Base-by-base conservation (phyloP, 306 rosid species). In the Spatholobus suberectus region DNA sequence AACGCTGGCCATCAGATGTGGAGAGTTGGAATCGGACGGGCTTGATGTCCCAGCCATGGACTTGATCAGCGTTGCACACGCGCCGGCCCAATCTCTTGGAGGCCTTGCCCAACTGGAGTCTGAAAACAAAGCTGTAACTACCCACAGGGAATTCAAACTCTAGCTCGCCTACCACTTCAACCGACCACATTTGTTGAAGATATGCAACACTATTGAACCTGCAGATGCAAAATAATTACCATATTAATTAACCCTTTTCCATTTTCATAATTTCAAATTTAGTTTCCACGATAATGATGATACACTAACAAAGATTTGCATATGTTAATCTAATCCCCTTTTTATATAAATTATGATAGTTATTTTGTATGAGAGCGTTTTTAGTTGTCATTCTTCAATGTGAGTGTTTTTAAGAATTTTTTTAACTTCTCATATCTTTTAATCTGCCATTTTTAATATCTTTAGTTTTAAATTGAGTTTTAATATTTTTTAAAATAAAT, bases 131-230 rank as follows among this genome's bases (percentile, higher is more conserved):
- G 80, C 90, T 82, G 82, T 93, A 91, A n/a, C 79, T 86, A 3
- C 99, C 99, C 5, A 57, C 59, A n/a, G 97, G 94, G 47, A 93
- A 90, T 84, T 89, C 96, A 4, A 93, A 89, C 77, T 92, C 97
- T 37, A 89, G 26, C 51, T 93, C 98, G 65, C 99, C 99, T 6
- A 85, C 9, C 43, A 94, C 91, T 87, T 96, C 98, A n/a, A 96
- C 90, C 99, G 98, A 96, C 98, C 99, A 96, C 49, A 96, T 90
- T 75, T 93, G 97, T 66, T 88, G 92, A 32, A 96, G 91, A 85
- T 93, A 96, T 13, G 98, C 98, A 71, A 92, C 91, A 17, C 86
- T 88, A 21, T 80, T 70, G 71, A 91, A 96, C 87, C 99, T 96
- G 91, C 61, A 65, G 34, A 32, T 23, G 20, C 11, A 52, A 63